Conservation (phyloP, 257 asterid genomes). For the Salvia miltiorrhiza region DNA sequence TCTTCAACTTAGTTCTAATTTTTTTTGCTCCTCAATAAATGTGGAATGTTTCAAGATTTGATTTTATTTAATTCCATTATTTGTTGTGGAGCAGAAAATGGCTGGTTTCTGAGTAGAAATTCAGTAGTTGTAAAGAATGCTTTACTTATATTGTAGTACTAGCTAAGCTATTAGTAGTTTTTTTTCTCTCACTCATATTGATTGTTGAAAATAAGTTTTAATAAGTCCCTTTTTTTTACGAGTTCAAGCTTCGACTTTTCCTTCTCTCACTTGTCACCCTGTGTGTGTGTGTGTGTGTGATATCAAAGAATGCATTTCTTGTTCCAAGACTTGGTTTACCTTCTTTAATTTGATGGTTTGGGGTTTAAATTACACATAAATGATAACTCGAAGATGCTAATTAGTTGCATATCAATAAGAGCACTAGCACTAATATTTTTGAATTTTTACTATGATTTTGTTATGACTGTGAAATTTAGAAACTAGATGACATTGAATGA, state of each 20-base stretch:
- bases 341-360: background rate
- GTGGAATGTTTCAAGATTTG: slow-evolving; percentile 1
- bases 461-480: background rate
- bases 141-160: too few relatives aligned
- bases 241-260: background rate
- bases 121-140: background rate
- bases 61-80: background rate
- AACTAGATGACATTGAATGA: background rate
- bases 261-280: background rate
- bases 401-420: background rate
- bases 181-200: background rate
- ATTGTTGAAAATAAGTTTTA: background rate
- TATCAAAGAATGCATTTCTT: background rate
- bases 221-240: background rate
- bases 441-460: background rate
- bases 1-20: background rate
- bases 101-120: background rate
- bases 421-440: background rate
- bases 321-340: background rate
- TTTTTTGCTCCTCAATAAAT: background rate
- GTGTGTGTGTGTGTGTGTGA: background rate
- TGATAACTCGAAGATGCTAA: background rate
- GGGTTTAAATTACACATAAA: background rate
- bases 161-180: background rate
- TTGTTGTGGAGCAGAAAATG: background rate